Evolutionary conservation across 345 rosid genomes (phyloP).

Genomic region (Syzygium aromaticum): DNA sequence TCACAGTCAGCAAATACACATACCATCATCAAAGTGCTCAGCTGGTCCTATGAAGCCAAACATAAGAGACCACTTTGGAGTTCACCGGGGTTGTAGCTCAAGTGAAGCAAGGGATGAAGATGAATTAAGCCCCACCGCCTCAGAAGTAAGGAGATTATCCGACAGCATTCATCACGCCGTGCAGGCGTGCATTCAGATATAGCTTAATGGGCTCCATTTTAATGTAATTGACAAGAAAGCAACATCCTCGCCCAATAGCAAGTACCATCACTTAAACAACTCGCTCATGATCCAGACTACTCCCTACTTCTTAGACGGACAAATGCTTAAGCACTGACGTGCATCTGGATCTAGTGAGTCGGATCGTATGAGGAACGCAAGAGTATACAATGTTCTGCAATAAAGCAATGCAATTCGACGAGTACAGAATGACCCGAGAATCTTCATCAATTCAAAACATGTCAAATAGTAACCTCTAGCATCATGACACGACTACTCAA

Average conservation of each 20-base stretch:
- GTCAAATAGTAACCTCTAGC: not conserved
- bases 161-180: not conserved
- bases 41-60: not conserved
- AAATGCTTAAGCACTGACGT: not conserved
- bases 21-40: not conserved
- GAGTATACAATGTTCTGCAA: not conserved
- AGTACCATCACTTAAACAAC: not conserved
- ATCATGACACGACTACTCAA: not conserved
- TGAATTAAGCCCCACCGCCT: not conserved
- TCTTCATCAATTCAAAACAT: not conserved
- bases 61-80: not conserved
- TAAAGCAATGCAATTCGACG: not conserved
- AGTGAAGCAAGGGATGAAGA: not conserved
- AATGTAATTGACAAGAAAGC: not conserved
- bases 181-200: not conserved
- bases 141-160: not conserved
- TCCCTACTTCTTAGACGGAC: not conserved
- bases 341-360: not conserved
- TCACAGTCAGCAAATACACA: not conserved
- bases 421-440: not conserved
- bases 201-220: not conserved
- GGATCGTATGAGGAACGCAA: not conserved
- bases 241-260: not conserved
- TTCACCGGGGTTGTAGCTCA: not conserved
- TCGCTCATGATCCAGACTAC: not conserved